Conservation (phyloP, 2,329 filamentous ascomycete species). For the Remersonia thermophila region DNA sequence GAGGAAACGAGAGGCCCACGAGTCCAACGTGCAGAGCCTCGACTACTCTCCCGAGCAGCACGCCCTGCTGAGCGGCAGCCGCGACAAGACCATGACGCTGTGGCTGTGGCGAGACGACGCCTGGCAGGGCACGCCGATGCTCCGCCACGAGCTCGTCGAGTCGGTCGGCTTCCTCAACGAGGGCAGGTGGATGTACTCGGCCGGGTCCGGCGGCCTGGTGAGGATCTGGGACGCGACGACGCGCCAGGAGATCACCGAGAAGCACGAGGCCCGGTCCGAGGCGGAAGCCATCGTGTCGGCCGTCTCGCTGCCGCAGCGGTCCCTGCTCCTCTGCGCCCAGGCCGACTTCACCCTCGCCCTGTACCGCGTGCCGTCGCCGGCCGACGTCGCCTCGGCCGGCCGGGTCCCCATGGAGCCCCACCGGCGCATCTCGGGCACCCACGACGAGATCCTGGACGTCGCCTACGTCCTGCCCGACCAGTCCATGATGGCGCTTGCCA, state of each 20-base stretch:
- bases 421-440: constrained; percentile 82
- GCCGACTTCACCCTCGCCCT: constrained; percentile 79
- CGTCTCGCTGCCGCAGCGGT: constrained; percentile 50
- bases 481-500: constrained; percentile 77
- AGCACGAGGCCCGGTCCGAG: constrained; percentile 51
- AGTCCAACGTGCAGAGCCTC: constrained; percentile 81
- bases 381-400: constrained; percentile 20
- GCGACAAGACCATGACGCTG: constrained; percentile 87
- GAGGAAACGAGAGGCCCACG: constrained; percentile 58
- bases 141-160: constrained; percentile 80
- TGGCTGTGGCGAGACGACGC: constrained; percentile 87
- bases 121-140: constrained; percentile 73
- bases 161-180: constrained; percentile 64
- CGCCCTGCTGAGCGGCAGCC: constrained; percentile 66
- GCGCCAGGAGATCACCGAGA: constrained; percentile 66
- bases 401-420: constrained; percentile 35
- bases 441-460: constrained; percentile 95
- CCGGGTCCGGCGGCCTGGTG: constrained; percentile 69
- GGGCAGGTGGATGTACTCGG: constrained; percentile 66
- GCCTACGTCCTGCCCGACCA: constrained; percentile 71
- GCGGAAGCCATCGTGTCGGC: constrained; percentile 59
- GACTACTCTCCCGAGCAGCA: constrained; percentile 69
- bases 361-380: constrained; percentile 40
- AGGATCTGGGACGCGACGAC: constrained; percentile 72
- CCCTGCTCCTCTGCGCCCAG: constrained; percentile 70